Conservation (phyloP, 495 filamentous ascomycete genomes). For the Aspergillus nanangensis region DNA sequence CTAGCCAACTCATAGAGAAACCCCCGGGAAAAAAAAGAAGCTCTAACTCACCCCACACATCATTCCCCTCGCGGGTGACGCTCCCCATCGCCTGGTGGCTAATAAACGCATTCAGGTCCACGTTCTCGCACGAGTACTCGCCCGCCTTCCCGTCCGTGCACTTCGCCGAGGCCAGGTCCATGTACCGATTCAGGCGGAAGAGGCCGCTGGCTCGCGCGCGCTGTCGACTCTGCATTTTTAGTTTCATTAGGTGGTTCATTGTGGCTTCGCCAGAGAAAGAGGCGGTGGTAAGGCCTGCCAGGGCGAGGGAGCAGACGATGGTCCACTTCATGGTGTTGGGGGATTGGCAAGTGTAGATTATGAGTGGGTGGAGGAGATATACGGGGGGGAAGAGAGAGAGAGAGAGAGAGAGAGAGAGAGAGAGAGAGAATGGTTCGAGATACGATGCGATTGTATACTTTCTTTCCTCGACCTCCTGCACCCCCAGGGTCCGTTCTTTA, state of each 20-base stretch:
- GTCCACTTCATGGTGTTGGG: slow-evolving; percentile 11
- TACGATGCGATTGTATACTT: too few species aligned
- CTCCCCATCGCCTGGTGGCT: slow-evolving; percentile 17
- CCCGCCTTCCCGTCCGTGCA: slow-evolving; percentile 11
- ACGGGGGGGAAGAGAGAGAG: not conserved
- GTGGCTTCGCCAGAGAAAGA: slow-evolving; percentile 3
- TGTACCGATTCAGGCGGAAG: slow-evolving; percentile 12
- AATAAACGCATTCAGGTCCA: slow-evolving; percentile 11
- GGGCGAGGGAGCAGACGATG: slow-evolving; percentile 7
- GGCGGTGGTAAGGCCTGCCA: slow-evolving; percentile 6
- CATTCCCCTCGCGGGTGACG: slow-evolving; percentile 14
- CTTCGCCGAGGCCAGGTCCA: not conserved
- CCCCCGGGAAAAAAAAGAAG: too few species aligned
- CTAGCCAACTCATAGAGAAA: too few species aligned
- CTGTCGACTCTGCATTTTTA: slow-evolving; percentile 11
- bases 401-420: not conserved
- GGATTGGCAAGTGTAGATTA: not conserved
- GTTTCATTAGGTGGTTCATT: slow-evolving; percentile 14
- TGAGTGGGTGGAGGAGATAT: not conserved
- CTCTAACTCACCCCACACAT: slow-evolving; percentile 18
- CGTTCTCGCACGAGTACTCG: slow-evolving; percentile 16
- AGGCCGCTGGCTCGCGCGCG: slow-evolving; percentile 10
- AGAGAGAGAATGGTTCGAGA: not conserved
- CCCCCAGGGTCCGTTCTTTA: too few species aligned
- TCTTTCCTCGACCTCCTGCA: too few species aligned